phyloP scores from a whole-genome alignment of 768 basidiomycete genomes.

The Cubamyces lactineus region DNA sequence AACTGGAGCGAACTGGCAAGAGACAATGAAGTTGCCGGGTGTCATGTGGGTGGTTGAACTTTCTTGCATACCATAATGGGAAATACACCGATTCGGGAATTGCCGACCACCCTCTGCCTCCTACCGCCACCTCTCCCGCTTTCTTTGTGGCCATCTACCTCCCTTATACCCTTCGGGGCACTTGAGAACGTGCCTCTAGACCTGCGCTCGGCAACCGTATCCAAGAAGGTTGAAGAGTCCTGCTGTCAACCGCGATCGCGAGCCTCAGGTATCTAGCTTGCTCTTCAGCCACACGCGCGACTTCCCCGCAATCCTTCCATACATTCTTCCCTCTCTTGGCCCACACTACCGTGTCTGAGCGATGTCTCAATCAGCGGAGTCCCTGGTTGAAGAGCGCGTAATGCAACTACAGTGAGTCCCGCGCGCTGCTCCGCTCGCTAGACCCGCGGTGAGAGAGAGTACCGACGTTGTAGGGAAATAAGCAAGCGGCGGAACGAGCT shows the following conservation, averaged over 20 bases:
- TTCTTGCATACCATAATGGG: slow-evolving; percentile 13
- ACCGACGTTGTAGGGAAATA: slow-evolving; percentile 51
- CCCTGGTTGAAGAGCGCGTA: slow-evolving; percentile 34
- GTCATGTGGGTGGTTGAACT: slow-evolving; percentile 1
- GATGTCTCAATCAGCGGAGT: slow-evolving; percentile 27
- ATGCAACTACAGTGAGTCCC: slow-evolving; percentile 32
- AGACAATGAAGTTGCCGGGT: too few species aligned
- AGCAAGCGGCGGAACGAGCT: slow-evolving; percentile 68
- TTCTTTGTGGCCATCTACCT: slow-evolving; percentile 3
- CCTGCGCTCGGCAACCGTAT: too few species aligned
- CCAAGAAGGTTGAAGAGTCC: background rate
- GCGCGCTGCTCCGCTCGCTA: background rate
- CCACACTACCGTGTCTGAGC: background rate
- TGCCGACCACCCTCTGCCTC: slow-evolving; percentile 19
- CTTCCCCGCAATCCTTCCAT: slow-evolving; percentile 22
- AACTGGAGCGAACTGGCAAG: too few species aligned
- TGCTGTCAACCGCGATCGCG: background rate
- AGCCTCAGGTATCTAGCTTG: slow-evolving; percentile 2
- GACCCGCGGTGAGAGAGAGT: slow-evolving; percentile 21
- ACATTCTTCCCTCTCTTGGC: slow-evolving; percentile 12
- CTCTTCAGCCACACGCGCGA: slow-evolving; percentile 26
- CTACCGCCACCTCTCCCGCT: slow-evolving; percentile 9
- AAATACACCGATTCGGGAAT: slow-evolving; percentile 17
- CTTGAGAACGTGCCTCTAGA: background rate
- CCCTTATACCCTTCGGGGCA: background rate